Base-by-base conservation (phyloP, 257 asterid species). In the Haberlea rhodopensis region DNA sequence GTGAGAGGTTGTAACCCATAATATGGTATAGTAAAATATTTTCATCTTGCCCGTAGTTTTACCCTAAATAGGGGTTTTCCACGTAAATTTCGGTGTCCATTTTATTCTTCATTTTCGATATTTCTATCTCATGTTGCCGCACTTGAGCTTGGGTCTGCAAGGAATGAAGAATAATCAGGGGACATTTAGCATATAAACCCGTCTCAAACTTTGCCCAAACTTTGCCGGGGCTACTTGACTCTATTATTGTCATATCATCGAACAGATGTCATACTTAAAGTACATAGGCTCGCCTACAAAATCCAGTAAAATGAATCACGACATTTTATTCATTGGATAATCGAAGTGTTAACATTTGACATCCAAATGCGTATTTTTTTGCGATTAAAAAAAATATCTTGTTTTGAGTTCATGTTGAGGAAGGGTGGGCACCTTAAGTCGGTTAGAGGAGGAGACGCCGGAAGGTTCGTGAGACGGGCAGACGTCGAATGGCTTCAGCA, bases 401-500 rank as follows among this genome's bases (percentile, higher is more conserved):
- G n/a, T 16, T 6, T 9, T 13, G 34, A 20, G 13, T 7, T 57
- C 8, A 5, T 58, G 24, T 1, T 10, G 8, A 22, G 8, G 51
- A 51, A 52, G 23, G 18, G n/a, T n/a, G n/a, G 15, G 8, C 23
- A 91, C 98, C 92, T 82, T 85, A 19, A 75, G 76, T 77, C 79
- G 85, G 79, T 72, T 75, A 79, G 81, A 63, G 70, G 74, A 72
- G 66, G 81, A 55, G 9, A 73, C 63, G 43, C 53, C 32, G 25
- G 79, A 48, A 43, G 83, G 40, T 19, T 70, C 78, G 55, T n/a
- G 73, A 59, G 83, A 74, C 29, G 96, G 98, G 79, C 79, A 85
- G 26, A 72, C 87, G 46, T 88, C 96, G 60, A 85, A 73, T 34
- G 98, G 95, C 90, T 88, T 91, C 73, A 91, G 27, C 43, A 88